Evolutionary conservation across 129 eudicot genomes (phyloP).

Genomic region (carrot (Daucus carota)): DNA sequence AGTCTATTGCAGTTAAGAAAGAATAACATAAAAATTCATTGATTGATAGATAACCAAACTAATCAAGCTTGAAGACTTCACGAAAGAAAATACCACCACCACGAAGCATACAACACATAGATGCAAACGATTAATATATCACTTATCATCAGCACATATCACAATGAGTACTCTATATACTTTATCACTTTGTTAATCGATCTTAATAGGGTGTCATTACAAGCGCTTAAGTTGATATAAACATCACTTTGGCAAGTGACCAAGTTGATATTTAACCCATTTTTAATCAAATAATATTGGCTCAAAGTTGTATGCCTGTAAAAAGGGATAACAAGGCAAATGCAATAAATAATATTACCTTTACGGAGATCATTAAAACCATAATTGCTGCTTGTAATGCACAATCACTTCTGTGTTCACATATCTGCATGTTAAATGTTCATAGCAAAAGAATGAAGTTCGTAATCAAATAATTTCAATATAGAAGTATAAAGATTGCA

Average conservation of each 20-base stretch:
- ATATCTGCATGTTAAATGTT: constrained; percentile 32
- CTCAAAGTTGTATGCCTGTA: not conserved
- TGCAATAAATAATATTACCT: constrained; percentile 43
- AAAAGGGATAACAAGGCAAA: not conserved
- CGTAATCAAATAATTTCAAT: not conserved
- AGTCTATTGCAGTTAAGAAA: constrained; percentile 29
- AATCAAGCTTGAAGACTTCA: not conserved
- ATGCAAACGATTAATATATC: not conserved
- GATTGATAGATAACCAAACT: not conserved
- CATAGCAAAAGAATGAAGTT: not conserved
- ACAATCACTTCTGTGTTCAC: constrained; percentile 40
- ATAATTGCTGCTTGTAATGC: constrained; percentile 50
- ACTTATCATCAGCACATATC: not conserved
- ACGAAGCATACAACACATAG: not conserved
- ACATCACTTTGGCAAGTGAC: too few relatives aligned
- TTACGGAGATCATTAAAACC: constrained; percentile 85
- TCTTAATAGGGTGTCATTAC: too few relatives aligned
- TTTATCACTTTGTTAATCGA: not conserved
- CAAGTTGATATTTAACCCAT: too few relatives aligned
- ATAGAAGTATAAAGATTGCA: not conserved
- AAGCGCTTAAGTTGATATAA: too few relatives aligned
- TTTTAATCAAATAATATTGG: not conserved
- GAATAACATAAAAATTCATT: not conserved
- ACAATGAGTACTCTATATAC: not conserved
- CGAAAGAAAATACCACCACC: not conserved